Percentiles rank a stretch among this genome's conserved stretches.
Evolutionary conservation across 176 grass and related monocot genomes (phyloP).

Genomic region (Typha latifolia): DNA sequence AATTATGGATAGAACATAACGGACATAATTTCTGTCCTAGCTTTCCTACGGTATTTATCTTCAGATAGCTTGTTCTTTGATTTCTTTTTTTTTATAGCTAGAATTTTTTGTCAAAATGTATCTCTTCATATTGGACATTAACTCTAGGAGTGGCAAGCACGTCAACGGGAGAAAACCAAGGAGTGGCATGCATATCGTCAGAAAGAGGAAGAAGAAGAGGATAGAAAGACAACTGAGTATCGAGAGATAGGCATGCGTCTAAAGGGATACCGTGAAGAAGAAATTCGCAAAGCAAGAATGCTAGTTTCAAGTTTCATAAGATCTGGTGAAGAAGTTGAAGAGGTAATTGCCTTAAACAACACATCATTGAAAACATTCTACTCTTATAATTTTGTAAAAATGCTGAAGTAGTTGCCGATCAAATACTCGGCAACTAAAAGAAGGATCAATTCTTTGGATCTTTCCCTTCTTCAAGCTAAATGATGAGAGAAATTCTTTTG

Average conservation of each 20-base stretch:
- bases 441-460: too few species aligned
- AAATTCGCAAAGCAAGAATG: constrained; percentile 71
- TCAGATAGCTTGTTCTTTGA: neutral
- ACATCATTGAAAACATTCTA: neutral
- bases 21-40: too few species aligned
- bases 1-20: too few species aligned
- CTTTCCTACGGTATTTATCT: too few species aligned
- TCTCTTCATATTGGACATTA: constrained; percentile 1
- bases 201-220: constrained; percentile 78
- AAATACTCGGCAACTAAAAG: too few species aligned
- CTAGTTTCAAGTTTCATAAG: constrained; percentile 90
- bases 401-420: too few species aligned
- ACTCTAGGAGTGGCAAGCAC: constrained; percentile 80
- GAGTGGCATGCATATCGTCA: constrained; percentile 76
- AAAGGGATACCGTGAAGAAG: constrained; percentile 88
- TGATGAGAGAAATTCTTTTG: too few species aligned
- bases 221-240: constrained; percentile 59
- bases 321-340: constrained; percentile 70
- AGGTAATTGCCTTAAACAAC: constrained; percentile 33
- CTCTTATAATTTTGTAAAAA: neutral
- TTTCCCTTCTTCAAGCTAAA: too few species aligned
- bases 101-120: neutral
- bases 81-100: neutral
- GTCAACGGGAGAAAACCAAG: constrained; percentile 60
- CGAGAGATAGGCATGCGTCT: constrained; percentile 79